phyloP scores from a whole-genome alignment of 192 early-diverging fungal genomes.

The Umbelopsis sp. region DNA sequence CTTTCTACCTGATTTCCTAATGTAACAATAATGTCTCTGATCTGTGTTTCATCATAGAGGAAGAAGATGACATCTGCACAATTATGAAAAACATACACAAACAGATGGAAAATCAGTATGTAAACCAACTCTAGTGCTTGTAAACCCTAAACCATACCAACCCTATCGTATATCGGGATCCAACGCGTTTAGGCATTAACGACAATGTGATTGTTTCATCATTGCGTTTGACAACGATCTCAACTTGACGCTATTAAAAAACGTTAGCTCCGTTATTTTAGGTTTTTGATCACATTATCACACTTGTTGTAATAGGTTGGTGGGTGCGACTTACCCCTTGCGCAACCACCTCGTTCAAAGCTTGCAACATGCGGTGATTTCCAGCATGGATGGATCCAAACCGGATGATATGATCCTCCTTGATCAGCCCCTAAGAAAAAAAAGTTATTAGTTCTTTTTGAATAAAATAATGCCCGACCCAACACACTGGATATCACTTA shows the following conservation, averaged over 20 bases:
- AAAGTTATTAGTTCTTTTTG: too few species aligned
- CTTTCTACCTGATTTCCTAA: not conserved
- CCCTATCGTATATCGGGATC: not conserved
- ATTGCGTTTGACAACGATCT: slow-evolving; percentile 3
- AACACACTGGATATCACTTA: slow-evolving; percentile 22
- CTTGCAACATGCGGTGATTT: slow-evolving; percentile 39
- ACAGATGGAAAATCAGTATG: too few species aligned
- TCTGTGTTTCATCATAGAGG: not conserved
- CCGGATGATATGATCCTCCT: slow-evolving; percentile 44
- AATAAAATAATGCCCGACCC: too few species aligned
- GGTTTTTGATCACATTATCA: too few species aligned
- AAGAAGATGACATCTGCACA: not conserved
- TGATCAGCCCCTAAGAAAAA: slow-evolving; percentile 43
- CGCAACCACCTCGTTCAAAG: slow-evolving; percentile 41
- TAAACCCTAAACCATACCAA: not conserved
- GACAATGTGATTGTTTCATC: not conserved
- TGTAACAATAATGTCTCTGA: not conserved
- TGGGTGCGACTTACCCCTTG: slow-evolving; percentile 7
- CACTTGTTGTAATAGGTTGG: too few species aligned
- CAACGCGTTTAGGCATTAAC: not conserved
- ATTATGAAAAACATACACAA: not conserved
- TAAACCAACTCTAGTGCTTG: not conserved
- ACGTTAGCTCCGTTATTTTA: too few species aligned
- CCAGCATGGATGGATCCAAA: slow-evolving; percentile 44
- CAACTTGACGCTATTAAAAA: not conserved